phyloP scores from a whole-genome alignment of 1,139 yeast species.

The Yamadazyma friedrichii region DNA sequence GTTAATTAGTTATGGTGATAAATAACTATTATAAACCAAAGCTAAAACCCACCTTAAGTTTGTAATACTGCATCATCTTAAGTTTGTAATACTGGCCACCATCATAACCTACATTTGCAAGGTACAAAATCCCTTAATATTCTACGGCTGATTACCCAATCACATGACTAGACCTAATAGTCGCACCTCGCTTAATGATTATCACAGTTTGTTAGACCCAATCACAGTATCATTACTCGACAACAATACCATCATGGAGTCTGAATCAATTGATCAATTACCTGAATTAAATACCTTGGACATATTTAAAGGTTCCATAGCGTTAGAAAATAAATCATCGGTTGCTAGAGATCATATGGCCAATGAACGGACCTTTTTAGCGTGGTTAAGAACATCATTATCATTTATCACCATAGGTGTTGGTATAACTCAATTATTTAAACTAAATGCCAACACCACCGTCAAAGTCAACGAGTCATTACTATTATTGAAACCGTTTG shows the following conservation, averaged over 20 bases:
- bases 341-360: conserved; percentile 61
- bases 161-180: too few relatives aligned
- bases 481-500: conserved; percentile 8
- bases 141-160: too few relatives aligned
- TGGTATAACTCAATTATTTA: conserved; percentile 42
- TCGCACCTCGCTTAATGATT: too few relatives aligned
- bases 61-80: too few relatives aligned
- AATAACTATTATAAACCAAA: too few relatives aligned
- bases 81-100: too few relatives aligned
- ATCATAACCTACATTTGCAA: too few relatives aligned
- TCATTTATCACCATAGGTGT: conserved; percentile 44
- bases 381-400: conserved; percentile 67
- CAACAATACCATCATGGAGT: neutral
- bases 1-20: too few relatives aligned
- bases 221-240: too few relatives aligned
- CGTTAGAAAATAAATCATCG: conserved; percentile 45
- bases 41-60: too few relatives aligned
- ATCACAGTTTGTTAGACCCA: too few relatives aligned
- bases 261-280: conserved; percentile 3
- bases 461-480: conserved; percentile 17
- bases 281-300: conserved; percentile 13
- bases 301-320: conserved; percentile 24
- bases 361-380: conserved; percentile 74
- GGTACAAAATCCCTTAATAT: too few relatives aligned
- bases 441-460: conserved; percentile 25